phyloP scores from a whole-genome alignment of 176 grass and related monocot species.

The Dactylis glomerata region DNA sequence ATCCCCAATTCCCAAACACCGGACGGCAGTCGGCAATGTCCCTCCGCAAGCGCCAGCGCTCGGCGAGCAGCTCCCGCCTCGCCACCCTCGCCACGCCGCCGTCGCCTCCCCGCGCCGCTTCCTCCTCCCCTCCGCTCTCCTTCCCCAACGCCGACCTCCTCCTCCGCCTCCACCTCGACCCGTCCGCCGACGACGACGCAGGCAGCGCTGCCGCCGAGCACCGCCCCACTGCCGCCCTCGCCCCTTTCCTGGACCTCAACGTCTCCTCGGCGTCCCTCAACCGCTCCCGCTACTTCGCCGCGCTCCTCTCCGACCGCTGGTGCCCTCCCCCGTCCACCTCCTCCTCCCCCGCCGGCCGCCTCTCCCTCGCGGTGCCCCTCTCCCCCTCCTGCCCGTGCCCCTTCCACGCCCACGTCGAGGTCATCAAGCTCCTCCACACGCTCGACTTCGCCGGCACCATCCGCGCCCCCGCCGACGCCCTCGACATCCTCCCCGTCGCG shows the following conservation, averaged over 20 bases:
- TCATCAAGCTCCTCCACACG: slow-evolving; percentile 60
- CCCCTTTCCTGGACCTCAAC: slow-evolving; percentile 44
- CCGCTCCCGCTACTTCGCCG: slow-evolving; percentile 57
- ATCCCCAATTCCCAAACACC: slow-evolving; percentile 17
- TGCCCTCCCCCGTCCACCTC: slow-evolving; percentile 25
- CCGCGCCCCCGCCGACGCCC: slow-evolving; percentile 42
- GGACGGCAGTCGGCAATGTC: slow-evolving; percentile 38
- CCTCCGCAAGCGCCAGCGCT: slow-evolving; percentile 71
- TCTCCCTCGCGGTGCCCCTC: not conserved
- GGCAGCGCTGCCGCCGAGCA: not conserved
- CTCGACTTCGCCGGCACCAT: slow-evolving; percentile 51
- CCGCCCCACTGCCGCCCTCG: not conserved
- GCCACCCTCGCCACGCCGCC: slow-evolving; percentile 30
- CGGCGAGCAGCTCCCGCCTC: slow-evolving; percentile 58
- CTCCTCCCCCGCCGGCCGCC: not conserved
- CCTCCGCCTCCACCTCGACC: slow-evolving; percentile 58
- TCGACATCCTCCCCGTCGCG: slow-evolving; percentile 56
- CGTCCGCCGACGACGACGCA: slow-evolving; percentile 6
- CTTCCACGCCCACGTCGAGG: slow-evolving; percentile 57
- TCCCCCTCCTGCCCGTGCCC: not conserved
- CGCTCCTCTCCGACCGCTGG: slow-evolving; percentile 55
- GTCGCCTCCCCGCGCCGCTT: not conserved
- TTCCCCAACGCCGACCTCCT: slow-evolving; percentile 53
- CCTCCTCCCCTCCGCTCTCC: slow-evolving; percentile 26
- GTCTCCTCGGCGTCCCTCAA: slow-evolving; percentile 49